A percentile compares a stretch with the other conserved stretches of the same genome.
Evolutionary conservation across 306 rosid genomes (phyloP).

Genomic region (Medicago arabica): DNA sequence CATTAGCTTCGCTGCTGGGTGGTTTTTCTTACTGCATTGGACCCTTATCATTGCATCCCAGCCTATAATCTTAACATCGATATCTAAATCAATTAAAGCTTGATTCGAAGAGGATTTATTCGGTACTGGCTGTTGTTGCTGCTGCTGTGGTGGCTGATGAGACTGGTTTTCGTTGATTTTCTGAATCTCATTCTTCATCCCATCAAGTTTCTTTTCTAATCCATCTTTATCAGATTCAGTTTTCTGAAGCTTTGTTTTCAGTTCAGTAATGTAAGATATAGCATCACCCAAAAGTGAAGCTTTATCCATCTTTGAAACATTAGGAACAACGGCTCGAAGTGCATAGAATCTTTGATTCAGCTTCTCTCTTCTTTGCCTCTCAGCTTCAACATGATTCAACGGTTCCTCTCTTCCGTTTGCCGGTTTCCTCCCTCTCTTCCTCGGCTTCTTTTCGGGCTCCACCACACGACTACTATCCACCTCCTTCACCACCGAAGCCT

Average conservation of each 20-base stretch:
- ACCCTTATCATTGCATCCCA: conserved; percentile 95
- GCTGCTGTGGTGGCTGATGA: conserved; percentile 7
- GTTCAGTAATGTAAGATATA: conserved; percentile 81
- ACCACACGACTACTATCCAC: conserved; percentile 69
- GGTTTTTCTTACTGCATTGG: conserved; percentile 86
- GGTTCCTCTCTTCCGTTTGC: conserved; percentile 98
- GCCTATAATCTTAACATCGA: conserved; percentile 90
- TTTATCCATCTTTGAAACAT: conserved; percentile 97
- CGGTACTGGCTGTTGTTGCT: neutral
- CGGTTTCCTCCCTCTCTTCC: conserved; percentile 94
- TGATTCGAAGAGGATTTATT: conserved; percentile 28
- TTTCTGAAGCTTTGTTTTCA: conserved; percentile 69
- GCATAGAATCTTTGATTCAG: conserved; percentile 92
- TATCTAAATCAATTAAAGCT: conserved; percentile 59
- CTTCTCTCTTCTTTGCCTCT: conserved; percentile 92
- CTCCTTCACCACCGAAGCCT: conserved; percentile 84
- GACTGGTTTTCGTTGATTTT: conserved; percentile 32
- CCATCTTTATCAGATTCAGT: conserved; percentile 70
- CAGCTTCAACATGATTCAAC: conserved; percentile 91
- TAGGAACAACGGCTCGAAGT: conserved; percentile 92
- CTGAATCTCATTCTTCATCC: conserved; percentile 64
- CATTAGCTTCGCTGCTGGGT: conserved; percentile 89
- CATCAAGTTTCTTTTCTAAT: conserved; percentile 64
- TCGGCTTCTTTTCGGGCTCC: conserved; percentile 87
- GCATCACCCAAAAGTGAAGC: conserved; percentile 94